phyloP scores from a whole-genome alignment of 768 basidiomycete species.

The Lentinula lateritia region DNA sequence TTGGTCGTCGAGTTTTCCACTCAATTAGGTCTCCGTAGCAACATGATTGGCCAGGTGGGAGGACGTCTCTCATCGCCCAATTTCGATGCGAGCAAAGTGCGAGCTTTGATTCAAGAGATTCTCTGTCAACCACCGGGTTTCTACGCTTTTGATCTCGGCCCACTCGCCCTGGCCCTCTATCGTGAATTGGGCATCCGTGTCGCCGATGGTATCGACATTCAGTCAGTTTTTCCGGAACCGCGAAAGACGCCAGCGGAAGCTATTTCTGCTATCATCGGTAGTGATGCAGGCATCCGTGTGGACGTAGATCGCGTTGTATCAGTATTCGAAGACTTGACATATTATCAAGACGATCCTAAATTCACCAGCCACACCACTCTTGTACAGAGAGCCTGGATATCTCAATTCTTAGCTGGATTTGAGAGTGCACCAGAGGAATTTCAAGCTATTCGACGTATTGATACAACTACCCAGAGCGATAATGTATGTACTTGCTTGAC shows the following conservation, averaged over 20 bases:
- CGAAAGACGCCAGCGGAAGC: conserved; percentile 35
- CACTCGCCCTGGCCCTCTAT: conserved; percentile 44
- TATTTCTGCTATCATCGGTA: conserved; percentile 36
- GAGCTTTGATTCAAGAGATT: conserved; percentile 23
- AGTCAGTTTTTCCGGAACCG: conserved; percentile 36
- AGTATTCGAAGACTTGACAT: conserved; percentile 31
- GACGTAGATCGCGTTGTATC: conserved; percentile 28
- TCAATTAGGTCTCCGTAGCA: conserved; percentile 10
- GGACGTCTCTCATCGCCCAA: too few species aligned
- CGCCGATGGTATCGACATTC: conserved; percentile 50
- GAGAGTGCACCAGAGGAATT: conserved; percentile 38
- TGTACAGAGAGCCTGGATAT: conserved; percentile 43
- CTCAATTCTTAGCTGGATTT: conserved; percentile 38
- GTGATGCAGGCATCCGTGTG: conserved; percentile 23
- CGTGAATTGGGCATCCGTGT: conserved; percentile 36
- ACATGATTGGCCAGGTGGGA: conserved; percentile 10
- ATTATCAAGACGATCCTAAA: conserved; percentile 20
- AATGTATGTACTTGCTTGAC: conserved; percentile 23
- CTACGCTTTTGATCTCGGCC: conserved; percentile 51
- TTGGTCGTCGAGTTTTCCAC: conserved; percentile 28
- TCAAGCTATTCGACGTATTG: conserved; percentile 34
- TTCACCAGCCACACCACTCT: conserved; percentile 24
- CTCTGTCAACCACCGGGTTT: conserved; percentile 39
- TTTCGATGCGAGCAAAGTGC: conserved; percentile 2
- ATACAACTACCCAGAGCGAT: conserved; percentile 26